Percentiles rank a stretch among this genome's conserved stretches.
Evolutionary conservation across 768 basidiomycete genomes (phyloP).

Genomic region (Lentinula raphanica): DNA sequence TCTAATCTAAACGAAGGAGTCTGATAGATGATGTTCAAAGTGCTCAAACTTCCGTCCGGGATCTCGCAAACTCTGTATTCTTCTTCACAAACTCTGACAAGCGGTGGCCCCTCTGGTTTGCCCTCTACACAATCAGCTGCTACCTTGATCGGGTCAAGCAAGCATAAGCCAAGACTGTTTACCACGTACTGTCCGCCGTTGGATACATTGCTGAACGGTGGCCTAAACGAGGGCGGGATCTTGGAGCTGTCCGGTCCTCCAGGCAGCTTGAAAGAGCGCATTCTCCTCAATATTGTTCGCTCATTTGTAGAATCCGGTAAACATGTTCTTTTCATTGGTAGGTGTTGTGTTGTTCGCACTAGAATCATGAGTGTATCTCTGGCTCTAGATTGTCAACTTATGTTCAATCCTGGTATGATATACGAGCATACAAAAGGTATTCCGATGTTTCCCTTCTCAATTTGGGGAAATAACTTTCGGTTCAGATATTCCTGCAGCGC

Average conservation of each 20-base stretch:
- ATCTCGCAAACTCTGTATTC: constrained; percentile 44
- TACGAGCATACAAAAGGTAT: constrained; percentile 22
- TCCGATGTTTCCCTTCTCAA: background rate
- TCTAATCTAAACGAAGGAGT: background rate
- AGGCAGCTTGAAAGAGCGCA: constrained; percentile 57
- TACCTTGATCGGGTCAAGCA: constrained; percentile 26
- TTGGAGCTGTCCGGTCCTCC: constrained; percentile 77
- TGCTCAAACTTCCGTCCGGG: constrained; percentile 41
- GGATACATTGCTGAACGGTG: constrained; percentile 59
- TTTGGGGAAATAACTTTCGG: background rate
- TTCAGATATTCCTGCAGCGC: constrained; percentile 1
- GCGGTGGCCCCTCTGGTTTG: constrained; percentile 13
- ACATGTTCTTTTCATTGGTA: constrained; percentile 65
- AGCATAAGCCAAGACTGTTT: constrained; percentile 19
- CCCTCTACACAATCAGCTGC: constrained; percentile 57
- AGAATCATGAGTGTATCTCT: background rate
- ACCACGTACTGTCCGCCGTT: constrained; percentile 43
- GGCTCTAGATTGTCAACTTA: constrained; percentile 44
- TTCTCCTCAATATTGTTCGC: constrained; percentile 46
- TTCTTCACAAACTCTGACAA: constrained; percentile 28
- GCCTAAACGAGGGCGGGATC: constrained; percentile 54
- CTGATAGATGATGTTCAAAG: constrained; percentile 25
- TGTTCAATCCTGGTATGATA: constrained; percentile 30
- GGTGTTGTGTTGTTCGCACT: constrained; percentile 12
- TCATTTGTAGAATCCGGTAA: constrained; percentile 43